Conservation (phyloP, 129 eudicot species). For the Artemisia argyi region DNA sequence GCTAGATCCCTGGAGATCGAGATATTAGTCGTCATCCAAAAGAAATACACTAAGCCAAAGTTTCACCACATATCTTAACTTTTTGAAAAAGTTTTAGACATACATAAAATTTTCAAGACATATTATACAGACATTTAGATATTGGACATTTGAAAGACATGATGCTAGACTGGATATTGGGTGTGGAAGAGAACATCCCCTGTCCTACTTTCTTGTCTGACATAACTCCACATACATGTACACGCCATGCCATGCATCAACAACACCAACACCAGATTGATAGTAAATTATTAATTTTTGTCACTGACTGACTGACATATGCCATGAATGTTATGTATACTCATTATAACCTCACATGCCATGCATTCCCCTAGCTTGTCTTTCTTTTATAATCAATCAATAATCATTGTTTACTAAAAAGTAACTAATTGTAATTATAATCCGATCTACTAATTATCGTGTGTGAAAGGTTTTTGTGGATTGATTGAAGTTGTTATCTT, state of each 20-base stretch:
- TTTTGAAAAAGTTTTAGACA: no score
- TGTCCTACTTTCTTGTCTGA: slow-evolving; percentile 24
- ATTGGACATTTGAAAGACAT: slow-evolving; percentile 7
- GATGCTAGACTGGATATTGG: slow-evolving; percentile 8
- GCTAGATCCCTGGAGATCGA: no score
- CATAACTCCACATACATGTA: slow-evolving; percentile 30
- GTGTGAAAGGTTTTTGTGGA: not conserved
- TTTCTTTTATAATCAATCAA: not conserved
- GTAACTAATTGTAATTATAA: slow-evolving; percentile 1
- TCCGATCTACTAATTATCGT: not conserved
- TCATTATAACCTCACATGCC: slow-evolving; percentile 31
- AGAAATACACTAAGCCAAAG: not conserved
- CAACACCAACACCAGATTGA: slow-evolving; percentile 21
- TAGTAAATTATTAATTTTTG: slow-evolving; percentile 17
- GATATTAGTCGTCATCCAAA: no score
- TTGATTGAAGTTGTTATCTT: slow-evolving; percentile 4
- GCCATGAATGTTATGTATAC: slow-evolving; percentile 12
- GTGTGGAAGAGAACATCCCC: slow-evolving; percentile 19
- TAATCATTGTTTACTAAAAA: not conserved
- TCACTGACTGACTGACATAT: slow-evolving; percentile 33
- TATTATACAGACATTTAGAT: no score
- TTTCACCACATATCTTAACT: no score
- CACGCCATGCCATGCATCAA: slow-evolving; percentile 32
- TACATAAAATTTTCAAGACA: no score
- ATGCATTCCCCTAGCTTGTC: slow-evolving; percentile 20